phyloP scores from a whole-genome alignment of 2,329 filamentous ascomycete species.

The Curvularia sp. region DNA sequence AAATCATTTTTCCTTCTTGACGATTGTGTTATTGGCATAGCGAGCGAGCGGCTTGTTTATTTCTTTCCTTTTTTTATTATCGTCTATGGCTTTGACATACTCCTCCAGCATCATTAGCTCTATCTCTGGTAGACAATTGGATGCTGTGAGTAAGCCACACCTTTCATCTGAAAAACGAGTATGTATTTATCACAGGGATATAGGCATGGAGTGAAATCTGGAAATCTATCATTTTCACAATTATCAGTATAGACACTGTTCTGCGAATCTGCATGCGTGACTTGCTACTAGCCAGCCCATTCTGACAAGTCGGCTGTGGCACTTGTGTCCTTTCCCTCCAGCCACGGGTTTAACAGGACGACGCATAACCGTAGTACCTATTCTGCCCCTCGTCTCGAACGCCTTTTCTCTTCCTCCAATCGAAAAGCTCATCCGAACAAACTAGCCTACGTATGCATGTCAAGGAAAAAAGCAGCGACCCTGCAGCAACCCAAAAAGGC shows the following conservation, averaged over 20 bases:
- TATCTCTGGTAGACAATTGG: constrained; percentile 1
- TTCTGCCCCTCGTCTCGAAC: not conserved
- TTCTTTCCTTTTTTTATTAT: constrained; percentile 5
- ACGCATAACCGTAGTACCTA: not conserved
- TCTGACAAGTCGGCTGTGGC: not conserved
- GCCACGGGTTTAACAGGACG: not conserved
- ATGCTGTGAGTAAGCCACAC: constrained; percentile 17
- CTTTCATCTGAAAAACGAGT: constrained; percentile 21
- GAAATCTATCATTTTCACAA: constrained; percentile 16
- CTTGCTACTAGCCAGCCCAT: not conserved
- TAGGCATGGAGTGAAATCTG: constrained; percentile 12
- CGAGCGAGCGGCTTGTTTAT: constrained; percentile 31
- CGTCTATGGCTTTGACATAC: constrained; percentile 13
- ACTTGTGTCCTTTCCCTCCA: not conserved
- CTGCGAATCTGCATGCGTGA: not conserved
- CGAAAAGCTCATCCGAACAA: not conserved
- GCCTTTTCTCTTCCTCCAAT: not conserved
- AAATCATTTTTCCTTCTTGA: constrained; percentile 32
- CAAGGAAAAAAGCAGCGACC: not conserved
- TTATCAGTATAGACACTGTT: constrained; percentile 1
- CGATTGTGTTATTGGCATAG: constrained; percentile 51
- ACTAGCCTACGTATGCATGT: not conserved
- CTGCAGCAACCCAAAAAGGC: not conserved
- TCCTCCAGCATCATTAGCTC: constrained; percentile 12
- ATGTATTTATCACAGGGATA: constrained; percentile 18